Evolutionary conservation across 352 stramenopile species (phyloP).

Genomic region (Pythium grandisporangium): DNA sequence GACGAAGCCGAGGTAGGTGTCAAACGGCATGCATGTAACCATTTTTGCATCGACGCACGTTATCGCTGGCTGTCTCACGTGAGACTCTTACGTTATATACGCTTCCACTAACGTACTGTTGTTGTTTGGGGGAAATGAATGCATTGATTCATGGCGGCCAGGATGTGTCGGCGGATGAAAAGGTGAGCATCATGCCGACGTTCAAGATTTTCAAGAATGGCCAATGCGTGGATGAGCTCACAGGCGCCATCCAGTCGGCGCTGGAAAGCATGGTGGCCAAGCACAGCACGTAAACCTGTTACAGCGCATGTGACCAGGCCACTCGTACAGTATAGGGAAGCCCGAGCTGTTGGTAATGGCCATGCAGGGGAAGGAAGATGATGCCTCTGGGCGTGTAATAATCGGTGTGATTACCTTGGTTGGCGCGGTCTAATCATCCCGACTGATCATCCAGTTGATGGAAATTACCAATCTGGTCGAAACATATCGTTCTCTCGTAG

Average conservation of each 20-base stretch:
- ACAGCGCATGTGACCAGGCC: neutral
- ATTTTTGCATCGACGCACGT: neutral
- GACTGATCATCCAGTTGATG: no score
- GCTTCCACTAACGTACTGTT: neutral
- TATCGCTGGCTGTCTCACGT: no score
- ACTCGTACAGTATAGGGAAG: no score
- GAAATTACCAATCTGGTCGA: no score
- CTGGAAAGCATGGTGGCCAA: slow-evolving; percentile 47
- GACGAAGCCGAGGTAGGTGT: slow-evolving; percentile 46
- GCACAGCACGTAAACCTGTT: slow-evolving; percentile 11
- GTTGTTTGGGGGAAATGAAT: no score
- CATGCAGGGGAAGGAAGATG: no score
- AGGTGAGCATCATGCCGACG: slow-evolving; percentile 85
- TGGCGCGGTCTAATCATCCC: no score
- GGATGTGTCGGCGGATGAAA: slow-evolving; percentile 18
- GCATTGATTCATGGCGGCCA: no score
- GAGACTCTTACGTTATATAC: neutral
- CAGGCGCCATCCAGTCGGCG: slow-evolving; percentile 56
- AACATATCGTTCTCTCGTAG: no score
- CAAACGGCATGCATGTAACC: neutral
- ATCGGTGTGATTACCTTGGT: no score
- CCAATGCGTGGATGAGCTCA: slow-evolving; percentile 83
- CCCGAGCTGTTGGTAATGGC: no score
- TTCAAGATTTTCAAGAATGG: slow-evolving; percentile 91
- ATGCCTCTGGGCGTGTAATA: no score